These are phyloP conservation scores for Wolfiporia cocos DNA, from an alignment of 1,284 basidiomycete genomes.

Conservation along the genomic window DNA sequence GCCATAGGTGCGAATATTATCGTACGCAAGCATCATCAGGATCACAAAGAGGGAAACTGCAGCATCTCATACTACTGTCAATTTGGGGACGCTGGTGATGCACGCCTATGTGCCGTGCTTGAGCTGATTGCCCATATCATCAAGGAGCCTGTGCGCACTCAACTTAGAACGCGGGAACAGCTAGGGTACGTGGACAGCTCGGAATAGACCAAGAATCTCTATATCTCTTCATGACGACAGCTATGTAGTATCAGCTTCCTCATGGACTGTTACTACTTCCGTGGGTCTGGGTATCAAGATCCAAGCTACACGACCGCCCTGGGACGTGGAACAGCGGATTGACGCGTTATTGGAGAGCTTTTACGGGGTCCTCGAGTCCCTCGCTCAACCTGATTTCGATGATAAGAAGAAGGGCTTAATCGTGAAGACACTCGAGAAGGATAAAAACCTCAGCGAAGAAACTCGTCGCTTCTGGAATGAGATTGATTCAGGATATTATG, in stretches of 20 bases:
- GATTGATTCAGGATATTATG: slow-evolving; percentile 20
- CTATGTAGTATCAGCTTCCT: slow-evolving; percentile 19
- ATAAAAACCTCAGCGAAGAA: slow-evolving; percentile 25
- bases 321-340: slow-evolving; percentile 21
- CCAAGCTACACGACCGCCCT: slow-evolving; percentile 21
- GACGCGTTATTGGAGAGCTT: slow-evolving; percentile 21
- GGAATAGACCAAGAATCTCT: no score
- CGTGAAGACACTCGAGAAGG: slow-evolving; percentile 20
- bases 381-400: slow-evolving; percentile 16
- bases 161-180: slow-evolving; percentile 25
- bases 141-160: slow-evolving; percentile 23
- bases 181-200: slow-evolving; percentile 18
- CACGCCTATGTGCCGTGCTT: slow-evolving; percentile 14
- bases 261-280: slow-evolving; percentile 17
- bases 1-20: slow-evolving; percentile 18
- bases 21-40: slow-evolving; percentile 15
- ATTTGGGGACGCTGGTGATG: slow-evolving; percentile 20
- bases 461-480: slow-evolving; percentile 21
- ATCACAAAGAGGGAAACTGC: slow-evolving; percentile 23
- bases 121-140: slow-evolving; percentile 21
- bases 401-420: slow-evolving; percentile 22
- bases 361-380: slow-evolving; percentile 13
- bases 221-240: slow-evolving; percentile 7
- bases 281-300: slow-evolving; percentile 22
- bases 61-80: slow-evolving; percentile 24